Conservation (phyloP, 345 rosid genomes). For the Populus davidiana region DNA sequence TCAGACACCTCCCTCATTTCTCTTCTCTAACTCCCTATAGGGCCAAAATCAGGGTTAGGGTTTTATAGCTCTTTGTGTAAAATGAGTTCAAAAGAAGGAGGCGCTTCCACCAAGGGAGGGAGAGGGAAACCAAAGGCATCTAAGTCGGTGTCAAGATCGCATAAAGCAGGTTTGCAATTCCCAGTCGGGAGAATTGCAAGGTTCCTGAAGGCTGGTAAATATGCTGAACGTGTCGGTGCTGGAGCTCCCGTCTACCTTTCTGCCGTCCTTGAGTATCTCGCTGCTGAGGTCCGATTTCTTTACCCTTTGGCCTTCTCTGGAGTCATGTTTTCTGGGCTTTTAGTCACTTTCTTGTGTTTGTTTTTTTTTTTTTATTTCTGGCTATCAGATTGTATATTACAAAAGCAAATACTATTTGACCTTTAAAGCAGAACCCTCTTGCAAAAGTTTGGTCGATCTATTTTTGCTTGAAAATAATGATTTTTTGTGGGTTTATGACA, state of each 20-base stretch:
- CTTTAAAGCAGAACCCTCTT: too few relatives aligned
- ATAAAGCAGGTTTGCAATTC: conserved; percentile 69
- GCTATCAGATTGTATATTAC: too few relatives aligned
- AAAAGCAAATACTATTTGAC: too few relatives aligned
- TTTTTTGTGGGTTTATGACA: too few relatives aligned
- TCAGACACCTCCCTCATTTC: background rate
- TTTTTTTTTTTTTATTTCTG: too few relatives aligned
- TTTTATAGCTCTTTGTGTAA: background rate
- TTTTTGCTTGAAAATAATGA: too few relatives aligned
- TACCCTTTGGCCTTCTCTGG: background rate
- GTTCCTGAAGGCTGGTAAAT: conserved; percentile 65
- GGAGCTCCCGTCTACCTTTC: conserved; percentile 78
- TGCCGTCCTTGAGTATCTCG: conserved; percentile 79
- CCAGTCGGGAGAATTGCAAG: conserved; percentile 70
- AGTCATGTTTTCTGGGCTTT: background rate
- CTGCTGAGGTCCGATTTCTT: conserved; percentile 55
- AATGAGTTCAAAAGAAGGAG: conserved; percentile 45
- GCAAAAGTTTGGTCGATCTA: too few relatives aligned
- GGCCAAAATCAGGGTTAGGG: conserved; percentile 16
- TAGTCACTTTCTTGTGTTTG: background rate
- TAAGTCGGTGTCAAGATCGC: conserved; percentile 59
- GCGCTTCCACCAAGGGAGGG: conserved; percentile 56
- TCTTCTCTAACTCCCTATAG: accelerated
- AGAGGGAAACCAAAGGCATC: conserved; percentile 66
- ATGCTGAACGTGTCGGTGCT: conserved; percentile 67